Evolutionary conservation across 805 yeast species (phyloP).

Genomic region (Jamesozyma gamospora): DNA sequence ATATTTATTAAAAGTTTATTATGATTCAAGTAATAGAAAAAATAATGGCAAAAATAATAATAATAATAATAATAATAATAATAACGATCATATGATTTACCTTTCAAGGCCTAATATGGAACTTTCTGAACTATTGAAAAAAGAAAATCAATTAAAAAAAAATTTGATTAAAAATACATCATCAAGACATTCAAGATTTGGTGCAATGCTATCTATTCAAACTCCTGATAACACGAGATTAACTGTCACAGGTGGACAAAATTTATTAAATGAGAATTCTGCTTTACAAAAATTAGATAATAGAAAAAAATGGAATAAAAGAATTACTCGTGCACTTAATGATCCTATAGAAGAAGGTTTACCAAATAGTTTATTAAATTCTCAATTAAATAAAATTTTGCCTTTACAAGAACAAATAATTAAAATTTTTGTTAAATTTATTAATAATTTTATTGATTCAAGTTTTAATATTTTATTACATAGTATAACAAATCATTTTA

Average conservation of each 20-base stretch:
- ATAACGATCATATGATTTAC: conserved; percentile 1
- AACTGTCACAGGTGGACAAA: conserved; percentile 67
- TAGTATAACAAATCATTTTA: conserved; percentile 39
- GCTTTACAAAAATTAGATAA: conserved; percentile 58
- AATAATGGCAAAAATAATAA: background rate
- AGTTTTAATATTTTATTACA: conserved; percentile 60
- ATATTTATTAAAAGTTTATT: conserved; percentile 7
- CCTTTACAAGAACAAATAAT: conserved; percentile 29
- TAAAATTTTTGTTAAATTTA: conserved; percentile 34
- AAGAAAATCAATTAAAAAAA: conserved; percentile 48
- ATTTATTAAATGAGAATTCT: conserved; percentile 39
- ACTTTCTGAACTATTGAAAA: conserved; percentile 42
- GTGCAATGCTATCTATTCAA: conserved; percentile 68
- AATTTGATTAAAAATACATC: conserved; percentile 42
- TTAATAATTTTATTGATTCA: conserved; percentile 55
- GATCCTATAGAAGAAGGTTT: conserved; percentile 27
- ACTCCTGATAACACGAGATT: conserved; percentile 48
- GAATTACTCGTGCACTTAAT: conserved; percentile 22
- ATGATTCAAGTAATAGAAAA: background rate
- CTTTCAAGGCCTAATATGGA: conserved; percentile 32
- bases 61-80: background rate
- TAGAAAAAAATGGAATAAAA: conserved; percentile 54
- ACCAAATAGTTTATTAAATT: conserved; percentile 20
- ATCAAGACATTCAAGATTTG: conserved; percentile 84
- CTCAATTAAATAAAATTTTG: conserved; percentile 13